Evolutionary conservation across 306 rosid genomes (phyloP).

Genomic region (Pueraria montana): DNA sequence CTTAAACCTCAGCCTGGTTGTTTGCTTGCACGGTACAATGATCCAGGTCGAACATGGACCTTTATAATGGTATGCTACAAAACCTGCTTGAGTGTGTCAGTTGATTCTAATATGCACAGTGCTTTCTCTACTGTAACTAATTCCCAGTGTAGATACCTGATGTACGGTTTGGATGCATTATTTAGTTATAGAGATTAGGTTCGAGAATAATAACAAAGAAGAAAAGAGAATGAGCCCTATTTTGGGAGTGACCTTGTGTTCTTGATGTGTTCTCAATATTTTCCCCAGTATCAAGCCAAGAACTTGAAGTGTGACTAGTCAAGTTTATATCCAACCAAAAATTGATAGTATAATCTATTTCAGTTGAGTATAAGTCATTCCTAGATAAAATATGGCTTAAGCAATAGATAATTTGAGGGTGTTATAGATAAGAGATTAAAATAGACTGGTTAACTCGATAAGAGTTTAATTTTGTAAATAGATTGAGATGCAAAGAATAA

Average conservation of each 20-base stretch:
- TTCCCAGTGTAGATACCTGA: background rate
- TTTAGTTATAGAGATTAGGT: background rate
- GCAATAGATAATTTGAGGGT: background rate
- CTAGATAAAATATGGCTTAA: background rate
- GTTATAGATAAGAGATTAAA: background rate
- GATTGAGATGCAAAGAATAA: background rate
- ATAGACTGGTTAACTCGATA: background rate
- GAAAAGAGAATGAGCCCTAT: background rate
- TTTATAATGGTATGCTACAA: conserved; percentile 71
- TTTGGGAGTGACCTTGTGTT: background rate
- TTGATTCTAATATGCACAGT: conserved; percentile 15
- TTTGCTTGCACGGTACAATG: conserved; percentile 96
- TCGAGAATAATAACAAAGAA: background rate
- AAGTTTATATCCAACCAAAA: background rate
- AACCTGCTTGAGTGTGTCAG: conserved; percentile 9
- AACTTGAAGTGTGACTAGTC: background rate
- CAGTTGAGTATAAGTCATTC: background rate
- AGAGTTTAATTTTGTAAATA: background rate
- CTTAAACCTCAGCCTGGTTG: conserved; percentile 78
- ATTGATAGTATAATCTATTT: background rate
- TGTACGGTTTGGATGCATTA: conserved; percentile 1
- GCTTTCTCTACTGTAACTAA: conserved; percentile 26
- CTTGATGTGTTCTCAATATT: background rate
- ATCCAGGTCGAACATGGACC: conserved; percentile 88
- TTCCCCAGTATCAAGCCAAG: background rate